phyloP scores from a whole-genome alignment of 257 asterid species.

The Mitragyna speciosa region DNA sequence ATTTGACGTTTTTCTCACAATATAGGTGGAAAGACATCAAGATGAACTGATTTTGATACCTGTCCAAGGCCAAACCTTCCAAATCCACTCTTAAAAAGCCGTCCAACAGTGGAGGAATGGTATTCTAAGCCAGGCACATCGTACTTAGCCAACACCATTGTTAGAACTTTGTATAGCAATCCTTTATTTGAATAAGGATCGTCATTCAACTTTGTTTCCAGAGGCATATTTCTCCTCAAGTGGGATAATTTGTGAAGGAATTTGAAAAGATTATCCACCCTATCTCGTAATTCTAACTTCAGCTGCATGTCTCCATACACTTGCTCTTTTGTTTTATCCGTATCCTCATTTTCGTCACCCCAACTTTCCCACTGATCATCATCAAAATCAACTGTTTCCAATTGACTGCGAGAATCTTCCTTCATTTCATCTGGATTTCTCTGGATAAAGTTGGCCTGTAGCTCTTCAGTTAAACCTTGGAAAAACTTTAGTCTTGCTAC shows the following conservation, averaged over 20 bases:
- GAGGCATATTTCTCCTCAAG: conserved; percentile 48
- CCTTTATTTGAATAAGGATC: conserved; percentile 77
- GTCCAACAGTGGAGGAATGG: conserved; percentile 95
- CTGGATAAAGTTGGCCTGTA: conserved; percentile 48
- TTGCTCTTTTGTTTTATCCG: conserved; percentile 54
- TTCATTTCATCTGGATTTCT: conserved; percentile 44
- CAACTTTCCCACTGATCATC: conserved; percentile 91
- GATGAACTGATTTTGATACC: conserved; percentile 40
- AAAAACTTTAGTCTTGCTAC: conserved; percentile 65
- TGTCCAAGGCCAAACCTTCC: conserved; percentile 98
- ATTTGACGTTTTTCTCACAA: not conserved
- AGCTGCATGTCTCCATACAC: conserved; percentile 75
- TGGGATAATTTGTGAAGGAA: conserved; percentile 76
- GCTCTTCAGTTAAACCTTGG: conserved; percentile 66
- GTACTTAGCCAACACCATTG: conserved; percentile 57
- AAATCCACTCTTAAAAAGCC: conserved; percentile 93
- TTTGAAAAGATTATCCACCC: conserved; percentile 87
- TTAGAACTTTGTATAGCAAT: conserved; percentile 61
- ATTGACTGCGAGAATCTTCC: conserved; percentile 38
- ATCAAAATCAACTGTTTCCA: conserved; percentile 55
- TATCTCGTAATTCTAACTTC: conserved; percentile 83
- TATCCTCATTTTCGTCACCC: conserved; percentile 70
- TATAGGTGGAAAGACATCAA: conserved; percentile 1
- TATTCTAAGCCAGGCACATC: conserved; percentile 89
- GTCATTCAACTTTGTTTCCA: conserved; percentile 53